Evolutionary conservation across 805 yeast genomes (phyloP).

Genomic region (Candida coleopterorum): DNA sequence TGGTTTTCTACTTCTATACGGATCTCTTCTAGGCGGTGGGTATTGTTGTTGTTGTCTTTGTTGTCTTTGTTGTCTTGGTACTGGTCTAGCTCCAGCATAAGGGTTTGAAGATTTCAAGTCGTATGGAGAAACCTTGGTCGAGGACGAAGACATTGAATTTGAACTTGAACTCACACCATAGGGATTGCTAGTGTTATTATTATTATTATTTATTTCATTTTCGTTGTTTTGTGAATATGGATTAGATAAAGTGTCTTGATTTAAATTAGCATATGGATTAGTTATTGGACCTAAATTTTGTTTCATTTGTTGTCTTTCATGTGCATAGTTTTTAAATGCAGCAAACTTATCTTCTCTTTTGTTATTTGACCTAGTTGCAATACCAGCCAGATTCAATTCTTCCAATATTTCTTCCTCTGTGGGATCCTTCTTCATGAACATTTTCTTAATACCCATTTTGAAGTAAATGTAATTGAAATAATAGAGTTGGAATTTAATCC

Average conservation of each 20-base stretch:
- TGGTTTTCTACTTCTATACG: neutral
- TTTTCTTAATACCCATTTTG: conserved; percentile 41
- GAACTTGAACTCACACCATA: conserved; percentile 5
- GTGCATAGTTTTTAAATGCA: conserved; percentile 47
- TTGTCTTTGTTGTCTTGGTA: neutral
- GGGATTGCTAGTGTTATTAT: conserved; percentile 8
- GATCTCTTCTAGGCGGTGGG: neutral
- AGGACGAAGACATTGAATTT: conserved; percentile 7
- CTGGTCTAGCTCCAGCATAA: conserved; percentile 4
- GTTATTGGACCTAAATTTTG: conserved; percentile 35
- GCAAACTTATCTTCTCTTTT: conserved; percentile 45
- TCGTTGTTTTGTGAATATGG: conserved; percentile 12
- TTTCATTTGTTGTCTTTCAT: conserved; percentile 29
- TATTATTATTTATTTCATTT: conserved; percentile 3
- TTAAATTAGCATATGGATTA: conserved; percentile 37
- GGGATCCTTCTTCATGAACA: conserved; percentile 47
- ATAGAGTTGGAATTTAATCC: too few species aligned
- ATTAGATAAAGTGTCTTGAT: conserved; percentile 9
- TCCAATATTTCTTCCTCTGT: conserved; percentile 43
- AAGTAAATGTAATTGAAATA: too few species aligned
- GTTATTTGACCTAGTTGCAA: conserved; percentile 32
- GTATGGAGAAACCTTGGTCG: conserved; percentile 2
- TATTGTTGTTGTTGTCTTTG: conserved; percentile 1
- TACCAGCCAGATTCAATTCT: conserved; percentile 36
- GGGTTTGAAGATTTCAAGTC: conserved; percentile 1